Evolutionary conservation across 192 early-diverging fungal species (phyloP).

Genomic region (Umbelopsis sp.): DNA sequence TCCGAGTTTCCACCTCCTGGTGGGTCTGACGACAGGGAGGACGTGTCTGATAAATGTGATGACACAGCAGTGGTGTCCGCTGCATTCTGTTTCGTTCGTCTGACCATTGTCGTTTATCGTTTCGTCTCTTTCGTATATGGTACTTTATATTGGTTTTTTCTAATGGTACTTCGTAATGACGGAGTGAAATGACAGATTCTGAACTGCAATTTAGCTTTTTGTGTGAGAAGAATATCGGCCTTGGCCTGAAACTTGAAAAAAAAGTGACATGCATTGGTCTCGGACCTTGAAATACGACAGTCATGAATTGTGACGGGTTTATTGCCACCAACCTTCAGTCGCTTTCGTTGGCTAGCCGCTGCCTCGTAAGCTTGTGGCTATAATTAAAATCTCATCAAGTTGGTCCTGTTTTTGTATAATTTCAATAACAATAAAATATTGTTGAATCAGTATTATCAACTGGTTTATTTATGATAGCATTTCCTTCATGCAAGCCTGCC

Average conservation of each 20-base stretch:
- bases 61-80: slow-evolving; percentile 28
- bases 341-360: too few species aligned
- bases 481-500: too few species aligned
- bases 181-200: neutral
- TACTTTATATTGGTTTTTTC: slow-evolving; percentile 1
- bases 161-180: neutral
- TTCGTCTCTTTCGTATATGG: neutral
- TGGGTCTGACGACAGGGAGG: slow-evolving; percentile 33
- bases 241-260: slow-evolving; percentile 14
- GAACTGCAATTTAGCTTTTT: neutral
- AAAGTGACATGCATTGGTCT: slow-evolving; percentile 3
- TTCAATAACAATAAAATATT: too few species aligned
- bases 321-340: too few species aligned
- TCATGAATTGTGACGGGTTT: slow-evolving; percentile 11
- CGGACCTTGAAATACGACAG: neutral
- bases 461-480: too few species aligned
- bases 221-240: neutral
- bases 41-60: slow-evolving; percentile 32
- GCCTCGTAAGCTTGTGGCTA: too few species aligned
- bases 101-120: slow-evolving; percentile 3
- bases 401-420: too few species aligned
- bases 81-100: slow-evolving; percentile 1
- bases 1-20: slow-evolving; percentile 7
- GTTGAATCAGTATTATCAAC: too few species aligned
- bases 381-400: too few species aligned